These are phyloP conservation scores for Aspergillus fumigatus DNA, from an alignment of 2,329 filamentous ascomycete genomes.

Conservation along the genomic window DNA sequence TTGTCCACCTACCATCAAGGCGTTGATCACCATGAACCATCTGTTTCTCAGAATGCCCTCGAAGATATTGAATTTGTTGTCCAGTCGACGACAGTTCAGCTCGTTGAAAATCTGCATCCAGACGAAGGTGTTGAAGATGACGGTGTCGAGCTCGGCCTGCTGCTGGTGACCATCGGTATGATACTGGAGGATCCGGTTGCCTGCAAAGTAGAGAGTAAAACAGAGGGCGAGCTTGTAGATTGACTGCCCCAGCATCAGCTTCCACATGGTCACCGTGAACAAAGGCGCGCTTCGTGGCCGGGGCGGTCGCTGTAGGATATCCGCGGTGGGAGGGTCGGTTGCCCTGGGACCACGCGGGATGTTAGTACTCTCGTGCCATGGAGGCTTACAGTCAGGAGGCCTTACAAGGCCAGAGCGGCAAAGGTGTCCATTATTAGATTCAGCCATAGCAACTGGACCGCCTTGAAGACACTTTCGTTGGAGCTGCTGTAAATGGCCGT, in stretches of 20 bases:
- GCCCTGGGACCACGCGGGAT: conserved; percentile 39
- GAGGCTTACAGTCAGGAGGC: too few relatives aligned
- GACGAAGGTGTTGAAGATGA: conserved; percentile 97
- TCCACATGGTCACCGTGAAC: conserved; percentile 94
- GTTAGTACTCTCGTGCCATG: too few relatives aligned
- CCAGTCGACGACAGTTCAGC: conserved; percentile 91
- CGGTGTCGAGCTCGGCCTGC: conserved; percentile 58
- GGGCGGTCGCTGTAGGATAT: conserved; percentile 74
- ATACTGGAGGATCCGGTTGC: conserved; percentile 53
- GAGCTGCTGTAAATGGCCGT: conserved; percentile 69
- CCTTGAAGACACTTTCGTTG: conserved; percentile 73
- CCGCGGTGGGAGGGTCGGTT: conserved; percentile 81
- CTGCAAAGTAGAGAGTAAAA: conserved; percentile 78
- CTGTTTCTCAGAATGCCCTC: conserved; percentile 79
- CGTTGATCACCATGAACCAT: conserved; percentile 84
- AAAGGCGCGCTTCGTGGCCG: conserved; percentile 68
- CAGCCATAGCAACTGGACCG: conserved; percentile 91
- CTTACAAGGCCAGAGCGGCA: conserved; percentile 68
- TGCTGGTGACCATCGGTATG: conserved; percentile 39
- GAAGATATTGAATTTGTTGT: conserved; percentile 94
- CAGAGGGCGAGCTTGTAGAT: conserved; percentile 79
- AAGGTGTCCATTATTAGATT: conserved; percentile 98
- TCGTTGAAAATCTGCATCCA: conserved; percentile 99
- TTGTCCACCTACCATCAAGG: conserved; percentile 83
- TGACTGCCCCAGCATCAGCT: conserved; percentile 94